Base-by-base conservation (phyloP, 192 early-diverging fungal genomes). In the Podila horticola region DNA sequence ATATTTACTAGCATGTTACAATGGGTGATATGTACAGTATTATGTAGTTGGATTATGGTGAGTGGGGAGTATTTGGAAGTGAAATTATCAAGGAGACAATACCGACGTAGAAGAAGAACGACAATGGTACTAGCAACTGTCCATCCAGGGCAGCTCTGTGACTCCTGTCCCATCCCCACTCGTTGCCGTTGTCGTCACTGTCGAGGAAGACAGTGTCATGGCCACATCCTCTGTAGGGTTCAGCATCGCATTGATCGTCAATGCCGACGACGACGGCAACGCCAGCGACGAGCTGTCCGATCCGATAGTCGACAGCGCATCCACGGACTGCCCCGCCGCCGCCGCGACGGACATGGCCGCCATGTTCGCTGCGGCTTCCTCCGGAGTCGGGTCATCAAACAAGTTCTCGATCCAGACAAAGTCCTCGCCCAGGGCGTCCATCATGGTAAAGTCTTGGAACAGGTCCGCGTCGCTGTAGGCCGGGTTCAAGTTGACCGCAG, bases 371-470 rank as follows among this genome's bases (percentile, higher is more conserved):
- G 66, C 71, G 2, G 69, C 67, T 19, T 81, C 77, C 36, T 81
- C 77, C n/a, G 71, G 71, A 0, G 69, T 65, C 3, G 71, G 77
- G 6, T 81, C 77, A 13, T 81, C 77, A 69, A 81, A 81, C 71
- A 81, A 17, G 33, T 81, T 73, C 66, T 81, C 71, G 49, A 81
- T 73, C 77, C 77, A 81, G 9, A 81, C 77, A 65, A 81, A 81
- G 55, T 81, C 71, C 52, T 81, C 77, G 17, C 77, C 76, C 0
- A 79, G 60, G 26, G 76, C 60, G 67, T 79, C 76, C 76, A 79
- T 72, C 70, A 79, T 79, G 3, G 75, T 79, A 33, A 79, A 81
- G 58, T 81, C 77, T 10, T 81, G 70, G 67, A 81, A 81, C 13
- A 81, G 55, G 36, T 81, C 77, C 11, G 77, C 70, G 33, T 81